Conservation (phyloP, 257 asterid species). For the Cruciata laevipes region DNA sequence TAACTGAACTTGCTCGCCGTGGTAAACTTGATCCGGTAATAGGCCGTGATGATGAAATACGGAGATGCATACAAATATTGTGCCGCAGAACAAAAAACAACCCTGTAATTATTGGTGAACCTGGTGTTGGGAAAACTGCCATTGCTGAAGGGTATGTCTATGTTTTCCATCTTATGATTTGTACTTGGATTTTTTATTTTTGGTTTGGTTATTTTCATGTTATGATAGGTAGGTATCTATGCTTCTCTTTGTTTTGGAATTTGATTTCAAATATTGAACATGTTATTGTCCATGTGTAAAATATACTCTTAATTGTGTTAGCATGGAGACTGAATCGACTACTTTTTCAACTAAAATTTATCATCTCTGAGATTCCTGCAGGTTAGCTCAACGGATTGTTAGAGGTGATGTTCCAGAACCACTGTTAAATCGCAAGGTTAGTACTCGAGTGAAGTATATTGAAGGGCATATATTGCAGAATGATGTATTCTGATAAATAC, state of each 20-base stretch:
- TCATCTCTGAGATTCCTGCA: conserved; percentile 16
- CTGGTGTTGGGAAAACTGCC: conserved; percentile 99
- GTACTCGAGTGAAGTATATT: no score
- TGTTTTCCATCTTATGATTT: not conserved
- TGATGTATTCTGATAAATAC: not conserved
- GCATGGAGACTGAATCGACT: not conserved
- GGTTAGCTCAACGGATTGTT: conserved; percentile 92
- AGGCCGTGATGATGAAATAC: conserved; percentile 96
- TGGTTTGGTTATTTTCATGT: not conserved
- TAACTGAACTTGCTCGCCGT: conserved; percentile 92
- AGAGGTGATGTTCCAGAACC: conserved; percentile 98
- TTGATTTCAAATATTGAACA: not conserved
- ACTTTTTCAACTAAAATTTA: not conserved
- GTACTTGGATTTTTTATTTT: not conserved
- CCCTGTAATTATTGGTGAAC: conserved; percentile 97
- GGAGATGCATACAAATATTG: conserved; percentile 89
- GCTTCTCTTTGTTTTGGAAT: no score
- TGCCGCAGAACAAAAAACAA: conserved; percentile 92
- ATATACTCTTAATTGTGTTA: not conserved
- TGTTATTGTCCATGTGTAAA: no score
- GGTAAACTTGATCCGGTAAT: conserved; percentile 97
- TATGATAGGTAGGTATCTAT: no score
- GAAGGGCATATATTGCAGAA: not conserved
- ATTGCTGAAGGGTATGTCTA: conserved; percentile 89
- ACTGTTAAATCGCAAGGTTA: conserved; percentile 76